Base-by-base conservation (phyloP, 2,329 filamentous ascomycete genomes). In the Hypocrella siamensis region DNA sequence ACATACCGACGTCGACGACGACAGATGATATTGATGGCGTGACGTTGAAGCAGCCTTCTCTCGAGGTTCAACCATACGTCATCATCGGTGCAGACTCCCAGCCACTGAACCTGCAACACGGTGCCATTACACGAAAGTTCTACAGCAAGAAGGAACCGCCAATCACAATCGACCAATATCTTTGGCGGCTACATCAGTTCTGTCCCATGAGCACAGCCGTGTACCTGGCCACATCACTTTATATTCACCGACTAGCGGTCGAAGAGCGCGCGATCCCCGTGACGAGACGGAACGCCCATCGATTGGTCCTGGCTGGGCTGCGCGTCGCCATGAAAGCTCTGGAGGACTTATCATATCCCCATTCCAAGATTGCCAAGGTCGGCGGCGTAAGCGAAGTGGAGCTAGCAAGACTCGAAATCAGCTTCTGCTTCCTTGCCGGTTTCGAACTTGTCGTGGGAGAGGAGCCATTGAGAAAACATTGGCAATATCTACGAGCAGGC, bases 201-300 rank as follows among this genome's bases (percentile, higher is more conserved):
- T 96, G 88, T 47, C 86, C 90, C 4, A 85, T 93, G 71, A 92
- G 82, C 39, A 85, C 86, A 0, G 88, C 79, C 17, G 88, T 96
- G 8, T 94, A 93, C 56, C 74, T 98, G 17, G 84, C 88, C 2
- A 79, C 86, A 4, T 85, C 81, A 29, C 65, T 80, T 7, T 96
- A 93, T 57, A 88, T 94, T 41, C 77, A 88, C 48, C 75, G 79
- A 17, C 65, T 96, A 26, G 80, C 79, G 1, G 74, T 88, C 10
- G 66, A 78, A 28, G 82, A 92, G 48, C 72, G 72, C 41, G 70
- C 79, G 17, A 78, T 96, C 16, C 75, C 78, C 1, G 79, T 93
- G 6, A 93, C 85, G 3, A 67, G 70, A 35, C 71, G 83, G 35
- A 96, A 93, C 39, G 79, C 83, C 38, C 88, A 98, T 52, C 75